Conservation (phyloP, 2,329 filamentous ascomycete species). For the Sclerotiophoma versabilis region DNA sequence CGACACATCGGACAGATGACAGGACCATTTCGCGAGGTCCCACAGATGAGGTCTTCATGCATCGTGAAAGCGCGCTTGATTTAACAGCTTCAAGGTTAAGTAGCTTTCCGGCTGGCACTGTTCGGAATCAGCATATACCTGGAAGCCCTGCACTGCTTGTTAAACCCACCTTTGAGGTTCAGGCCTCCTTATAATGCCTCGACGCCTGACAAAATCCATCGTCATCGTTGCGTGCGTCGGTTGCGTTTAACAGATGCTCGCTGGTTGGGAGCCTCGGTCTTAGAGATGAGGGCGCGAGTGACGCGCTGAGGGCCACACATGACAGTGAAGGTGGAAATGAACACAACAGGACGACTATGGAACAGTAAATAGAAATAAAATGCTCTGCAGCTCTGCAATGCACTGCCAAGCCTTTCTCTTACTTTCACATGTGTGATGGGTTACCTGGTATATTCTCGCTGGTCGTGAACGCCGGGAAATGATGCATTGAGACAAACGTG, state of each 20-base stretch:
- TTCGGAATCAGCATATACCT: not conserved
- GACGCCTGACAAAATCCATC: not conserved
- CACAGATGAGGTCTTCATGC: conserved; percentile 20
- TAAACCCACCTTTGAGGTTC: not conserved
- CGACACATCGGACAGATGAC: conserved; percentile 29
- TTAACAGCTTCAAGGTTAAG: too few relatives aligned
- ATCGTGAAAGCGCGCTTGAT: not conserved
- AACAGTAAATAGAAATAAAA: too few relatives aligned
- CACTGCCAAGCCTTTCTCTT: not conserved
- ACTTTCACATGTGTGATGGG: not conserved
- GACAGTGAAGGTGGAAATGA: too few relatives aligned
- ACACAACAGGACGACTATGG: too few relatives aligned
- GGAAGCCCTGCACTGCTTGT: too few relatives aligned
- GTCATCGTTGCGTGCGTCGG: too few relatives aligned
- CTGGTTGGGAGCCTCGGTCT: too few relatives aligned
- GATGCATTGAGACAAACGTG: not conserved
- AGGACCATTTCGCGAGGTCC: not conserved
- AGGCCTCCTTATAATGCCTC: not conserved
- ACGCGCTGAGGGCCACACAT: too few relatives aligned
- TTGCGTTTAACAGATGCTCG: too few relatives aligned
- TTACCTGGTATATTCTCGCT: not conserved
- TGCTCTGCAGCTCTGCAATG: too few relatives aligned
- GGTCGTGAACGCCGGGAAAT: not conserved
- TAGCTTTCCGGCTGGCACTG: not conserved
- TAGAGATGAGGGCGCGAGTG: too few relatives aligned